Base-by-base conservation (phyloP, 371 early-diverging fungal species). In the Zopfochytrium polystomum region DNA sequence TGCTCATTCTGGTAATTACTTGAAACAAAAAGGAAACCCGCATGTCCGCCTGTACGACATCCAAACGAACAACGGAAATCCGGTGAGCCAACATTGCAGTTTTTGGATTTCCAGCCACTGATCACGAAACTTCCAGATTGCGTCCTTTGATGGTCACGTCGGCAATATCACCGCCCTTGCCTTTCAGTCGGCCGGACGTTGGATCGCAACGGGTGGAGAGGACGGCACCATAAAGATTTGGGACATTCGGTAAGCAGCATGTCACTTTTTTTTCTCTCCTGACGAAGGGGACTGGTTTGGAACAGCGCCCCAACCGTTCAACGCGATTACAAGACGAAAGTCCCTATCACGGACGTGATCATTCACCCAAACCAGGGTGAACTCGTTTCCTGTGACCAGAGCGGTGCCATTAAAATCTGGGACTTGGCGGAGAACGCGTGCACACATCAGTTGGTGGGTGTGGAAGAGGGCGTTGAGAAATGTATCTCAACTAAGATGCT, bases 281-380 rank as follows among this genome's bases (percentile, higher is more conserved):
- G 27, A 52, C 27, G 9, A 7, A 11, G 13, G 22, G 22, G 22
- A 7, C 11, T 11, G 23, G 7, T 5, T 15, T 4, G 32, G 2
- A 20, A 11, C 60, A 85, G 87, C 60, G 86, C 86, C 25, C 89
- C 90, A 0, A 86, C 84, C 3, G 73, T 89, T 32, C 90, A 91
- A 52, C 80, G 92, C 20, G 88, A 90, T 60, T 90, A 93, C 70
- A 85, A 91, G 55, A 90, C 93, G 65, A 88, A 89, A 56, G 83
- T 88, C 4, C 87, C 92, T 6, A 92, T 97, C 53, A 95, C 90
- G 60, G 95, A 95, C 71, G 89, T 94, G 25, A 91, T 90, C 1
- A 92, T 96, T 67, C 95, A 96, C 75, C 95, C 98, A 83, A 96
- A 80, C 67, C 93, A 93, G 72, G 95, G 92, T 33, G 92, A 96